Evolutionary conservation across 805 yeast genomes (phyloP).

Genomic region (Barnettozyma vustinii): DNA sequence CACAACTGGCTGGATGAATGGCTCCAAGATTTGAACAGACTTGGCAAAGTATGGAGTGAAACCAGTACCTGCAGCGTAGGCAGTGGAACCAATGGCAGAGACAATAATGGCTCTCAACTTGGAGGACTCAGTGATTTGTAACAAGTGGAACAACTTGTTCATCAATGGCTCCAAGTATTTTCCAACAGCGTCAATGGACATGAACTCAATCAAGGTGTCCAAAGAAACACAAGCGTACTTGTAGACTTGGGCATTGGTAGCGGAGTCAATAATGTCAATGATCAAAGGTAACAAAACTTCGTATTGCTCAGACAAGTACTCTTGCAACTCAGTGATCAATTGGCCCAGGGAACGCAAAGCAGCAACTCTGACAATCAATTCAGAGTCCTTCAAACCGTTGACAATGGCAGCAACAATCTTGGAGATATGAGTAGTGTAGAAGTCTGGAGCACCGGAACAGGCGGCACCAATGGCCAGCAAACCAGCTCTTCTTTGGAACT

Average conservation of each 20-base stretch:
- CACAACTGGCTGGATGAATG: slow-evolving; percentile 66
- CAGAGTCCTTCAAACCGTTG: slow-evolving; percentile 70
- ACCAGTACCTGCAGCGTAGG: slow-evolving; percentile 87
- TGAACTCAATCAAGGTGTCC: slow-evolving; percentile 88
- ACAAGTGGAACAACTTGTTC: slow-evolving; percentile 82
- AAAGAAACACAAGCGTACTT: slow-evolving; percentile 87
- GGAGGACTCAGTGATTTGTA: slow-evolving; percentile 70
- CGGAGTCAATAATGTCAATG: slow-evolving; percentile 80
- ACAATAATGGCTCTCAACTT: slow-evolving; percentile 72
- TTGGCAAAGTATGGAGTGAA: slow-evolving; percentile 82
- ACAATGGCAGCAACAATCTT: slow-evolving; percentile 69
- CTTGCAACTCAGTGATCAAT: slow-evolving; percentile 80
- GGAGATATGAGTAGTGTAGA: slow-evolving; percentile 65
- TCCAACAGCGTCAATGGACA: slow-evolving; percentile 80
- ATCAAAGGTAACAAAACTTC: slow-evolving; percentile 79
- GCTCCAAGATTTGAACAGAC: slow-evolving; percentile 76
- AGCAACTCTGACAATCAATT: slow-evolving; percentile 73
- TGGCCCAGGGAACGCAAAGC: slow-evolving; percentile 78
- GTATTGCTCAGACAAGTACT: slow-evolving; percentile 78
- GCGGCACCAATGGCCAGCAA: slow-evolving; percentile 76
- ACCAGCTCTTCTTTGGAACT: slow-evolving; percentile 82
- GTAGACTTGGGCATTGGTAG: slow-evolving; percentile 77
- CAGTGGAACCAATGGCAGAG: slow-evolving; percentile 95
- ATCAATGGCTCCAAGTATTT: slow-evolving; percentile 82
- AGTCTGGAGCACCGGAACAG: slow-evolving; percentile 93